These are phyloP conservation scores for Phytopythium montanum DNA, from an alignment of 352 stramenopile species.

Conservation along the genomic window DNA sequence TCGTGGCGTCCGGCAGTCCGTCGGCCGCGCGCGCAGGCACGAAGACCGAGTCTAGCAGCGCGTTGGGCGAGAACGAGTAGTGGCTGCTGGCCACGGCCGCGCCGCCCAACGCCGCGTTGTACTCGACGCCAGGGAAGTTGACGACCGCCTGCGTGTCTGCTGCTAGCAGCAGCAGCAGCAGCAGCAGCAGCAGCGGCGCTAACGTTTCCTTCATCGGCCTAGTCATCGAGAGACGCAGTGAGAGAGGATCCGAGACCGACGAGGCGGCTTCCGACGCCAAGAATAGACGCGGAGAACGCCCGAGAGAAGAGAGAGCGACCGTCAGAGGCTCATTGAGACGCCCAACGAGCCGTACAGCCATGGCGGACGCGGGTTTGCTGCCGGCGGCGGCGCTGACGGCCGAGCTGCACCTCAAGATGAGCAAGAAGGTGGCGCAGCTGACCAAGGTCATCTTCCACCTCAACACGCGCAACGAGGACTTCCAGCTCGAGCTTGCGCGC, in stretches of 20 bases:
- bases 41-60: slow-evolving; percentile 53
- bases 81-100: slow-evolving; percentile 62
- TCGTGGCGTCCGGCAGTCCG: slow-evolving; percentile 62
- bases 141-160: slow-evolving; percentile 17
- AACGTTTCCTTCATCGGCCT: no score
- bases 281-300: slow-evolving; percentile 1
- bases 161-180: slow-evolving; percentile 2
- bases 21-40: slow-evolving; percentile 66
- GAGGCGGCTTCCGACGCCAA: background rate
- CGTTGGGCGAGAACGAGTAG: slow-evolving; percentile 67
- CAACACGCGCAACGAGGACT: slow-evolving; percentile 93
- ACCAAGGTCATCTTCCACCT: slow-evolving; percentile 94
- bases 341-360: slow-evolving; percentile 3
- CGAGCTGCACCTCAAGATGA: slow-evolving; percentile 92
- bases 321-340: background rate
- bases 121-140: slow-evolving; percentile 63
- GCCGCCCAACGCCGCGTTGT: slow-evolving; percentile 59
- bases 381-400: slow-evolving; percentile 15
- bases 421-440: slow-evolving; percentile 93
- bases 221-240: no score
- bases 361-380: slow-evolving; percentile 18
- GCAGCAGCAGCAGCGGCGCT: background rate
- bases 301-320: background rate
- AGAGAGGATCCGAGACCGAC: no score
- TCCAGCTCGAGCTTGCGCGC: slow-evolving; percentile 61